Percentiles rank a stretch among this genome's conserved stretches.
Evolutionary conservation across 116 monocot species (phyloP).

Genomic region (Papilionanthe hybrid): DNA sequence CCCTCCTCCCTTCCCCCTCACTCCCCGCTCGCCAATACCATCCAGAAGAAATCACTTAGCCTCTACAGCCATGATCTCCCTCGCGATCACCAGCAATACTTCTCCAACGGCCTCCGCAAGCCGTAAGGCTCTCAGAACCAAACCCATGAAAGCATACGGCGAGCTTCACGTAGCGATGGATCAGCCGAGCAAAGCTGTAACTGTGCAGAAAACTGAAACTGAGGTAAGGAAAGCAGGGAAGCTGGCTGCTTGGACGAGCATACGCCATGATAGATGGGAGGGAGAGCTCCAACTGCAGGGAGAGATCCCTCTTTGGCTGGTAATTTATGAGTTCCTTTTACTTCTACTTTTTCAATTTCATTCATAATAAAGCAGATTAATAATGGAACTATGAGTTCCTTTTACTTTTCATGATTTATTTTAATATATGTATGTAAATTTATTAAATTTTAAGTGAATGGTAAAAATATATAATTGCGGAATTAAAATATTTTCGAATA

Average conservation of each 20-base stretch:
- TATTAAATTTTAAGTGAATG: too few species aligned
- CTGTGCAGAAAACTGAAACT: not conserved
- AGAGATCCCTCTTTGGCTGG: slow-evolving; percentile 43
- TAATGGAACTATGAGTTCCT: too few species aligned
- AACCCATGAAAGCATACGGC: not conserved
- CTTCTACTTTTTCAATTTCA: too few species aligned
- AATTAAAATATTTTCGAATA: too few species aligned
- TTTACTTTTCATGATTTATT: too few species aligned
- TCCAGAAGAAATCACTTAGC: not conserved
- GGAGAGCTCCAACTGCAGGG: slow-evolving; percentile 22
- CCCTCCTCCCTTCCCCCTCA: not conserved
- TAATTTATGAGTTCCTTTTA: not conserved
- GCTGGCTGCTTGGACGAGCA: slow-evolving; percentile 16
- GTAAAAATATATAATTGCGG: too few species aligned
- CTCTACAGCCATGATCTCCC: not conserved
- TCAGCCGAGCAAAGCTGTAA: not conserved
- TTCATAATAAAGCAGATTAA: too few species aligned
- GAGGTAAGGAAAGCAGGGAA: not conserved
- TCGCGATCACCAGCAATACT: not conserved
- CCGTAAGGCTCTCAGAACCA: not conserved
- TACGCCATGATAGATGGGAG: slow-evolving; percentile 8
- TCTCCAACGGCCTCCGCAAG: not conserved
- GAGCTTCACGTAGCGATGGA: not conserved
- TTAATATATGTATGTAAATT: too few species aligned
- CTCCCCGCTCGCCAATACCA: too few species aligned